Evolutionary conservation across 768 basidiomycete genomes (phyloP).

Genomic region (Russula sp.): DNA sequence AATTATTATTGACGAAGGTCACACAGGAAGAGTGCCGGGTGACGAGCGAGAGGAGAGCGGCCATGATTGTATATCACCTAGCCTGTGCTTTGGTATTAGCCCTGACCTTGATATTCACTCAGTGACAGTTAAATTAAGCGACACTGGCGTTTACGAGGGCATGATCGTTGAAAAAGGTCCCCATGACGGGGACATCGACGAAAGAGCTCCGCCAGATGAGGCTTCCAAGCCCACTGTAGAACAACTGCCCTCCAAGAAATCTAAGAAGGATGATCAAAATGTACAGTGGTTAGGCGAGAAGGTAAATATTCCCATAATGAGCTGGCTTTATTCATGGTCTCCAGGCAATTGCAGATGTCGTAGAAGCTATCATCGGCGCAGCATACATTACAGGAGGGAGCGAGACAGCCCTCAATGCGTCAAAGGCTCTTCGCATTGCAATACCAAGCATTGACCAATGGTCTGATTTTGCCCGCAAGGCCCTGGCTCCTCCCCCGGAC

Average conservation of each 20-base stretch:
- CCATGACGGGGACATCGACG: background rate
- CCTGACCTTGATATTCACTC: background rate
- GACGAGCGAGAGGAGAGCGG: background rate
- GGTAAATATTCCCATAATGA: constrained; percentile 34
- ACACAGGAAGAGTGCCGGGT: background rate
- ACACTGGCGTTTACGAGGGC: background rate
- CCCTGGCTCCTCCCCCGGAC: constrained; percentile 36
- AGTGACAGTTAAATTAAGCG: background rate
- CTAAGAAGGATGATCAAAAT: constrained; percentile 31
- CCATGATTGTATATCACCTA: background rate
- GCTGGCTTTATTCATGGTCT: background rate
- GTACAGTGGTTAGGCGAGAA: constrained; percentile 70
- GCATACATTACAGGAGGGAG: constrained; percentile 69
- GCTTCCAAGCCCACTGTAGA: background rate
- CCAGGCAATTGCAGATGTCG: constrained; percentile 76
- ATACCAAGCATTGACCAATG: constrained; percentile 58
- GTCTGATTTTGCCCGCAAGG: constrained; percentile 59
- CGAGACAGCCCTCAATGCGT: constrained; percentile 54
- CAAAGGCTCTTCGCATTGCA: constrained; percentile 58
- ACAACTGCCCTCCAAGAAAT: background rate
- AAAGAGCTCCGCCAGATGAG: background rate
- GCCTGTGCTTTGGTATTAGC: background rate
- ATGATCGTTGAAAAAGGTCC: background rate
- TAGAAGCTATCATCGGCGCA: constrained; percentile 79
- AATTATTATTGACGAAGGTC: background rate